Evolutionary conservation across 768 basidiomycete genomes (phyloP), one percentile per base, ranked within the genome.

Genomic region (Cystobasidium onofrii): DNA sequence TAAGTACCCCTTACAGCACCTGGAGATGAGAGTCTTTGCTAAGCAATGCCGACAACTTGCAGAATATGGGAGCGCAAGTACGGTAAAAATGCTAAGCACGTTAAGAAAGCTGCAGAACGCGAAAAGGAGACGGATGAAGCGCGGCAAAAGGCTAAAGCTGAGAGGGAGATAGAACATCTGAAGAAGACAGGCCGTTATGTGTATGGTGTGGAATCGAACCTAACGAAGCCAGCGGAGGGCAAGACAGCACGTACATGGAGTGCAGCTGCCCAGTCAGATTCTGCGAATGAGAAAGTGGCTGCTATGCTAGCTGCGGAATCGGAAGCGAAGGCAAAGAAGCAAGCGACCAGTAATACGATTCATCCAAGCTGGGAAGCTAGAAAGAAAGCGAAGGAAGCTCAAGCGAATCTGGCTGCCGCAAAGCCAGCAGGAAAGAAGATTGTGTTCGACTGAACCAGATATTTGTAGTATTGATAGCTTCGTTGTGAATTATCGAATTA

Each of bases 51-150:
- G 23, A 1, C 10, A 23, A 6, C n/a, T 36, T 27, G 25, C 78
- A 97, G 94, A 1, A 96, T 98, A 76, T 97, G 95, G 94, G 95
- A 97, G 82, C 94, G 92, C 83, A 97, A 93, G 81, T 98, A 87
- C 78, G 95, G 95, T 61, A 86, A 84, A 74, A 87, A 88, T 75
- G 94, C 95, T 27, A 96, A 95, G 80, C 95, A 98, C 81, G 85
- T 94, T 82, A 89, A 89, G 81, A 89, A 87, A 52, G 31, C 64
- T 1, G 15, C 2, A 6, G 74, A 76, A 9, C 75, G 70, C 25
- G 75, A 75, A 25, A 73, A 73, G 41, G 72, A 73, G 13, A 73
- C 77, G 76, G 81, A 83, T 74, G 80, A 78, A 52, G 82, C 82
- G 70, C 78, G 78, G 44, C 78, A 34, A 36, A 73, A 71, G 25